A percentile compares a stretch with the other conserved stretches of the same genome.
Conservation (phyloP, 2,329 filamentous ascomycete species). For the Pseudomassariella vexata region DNA sequence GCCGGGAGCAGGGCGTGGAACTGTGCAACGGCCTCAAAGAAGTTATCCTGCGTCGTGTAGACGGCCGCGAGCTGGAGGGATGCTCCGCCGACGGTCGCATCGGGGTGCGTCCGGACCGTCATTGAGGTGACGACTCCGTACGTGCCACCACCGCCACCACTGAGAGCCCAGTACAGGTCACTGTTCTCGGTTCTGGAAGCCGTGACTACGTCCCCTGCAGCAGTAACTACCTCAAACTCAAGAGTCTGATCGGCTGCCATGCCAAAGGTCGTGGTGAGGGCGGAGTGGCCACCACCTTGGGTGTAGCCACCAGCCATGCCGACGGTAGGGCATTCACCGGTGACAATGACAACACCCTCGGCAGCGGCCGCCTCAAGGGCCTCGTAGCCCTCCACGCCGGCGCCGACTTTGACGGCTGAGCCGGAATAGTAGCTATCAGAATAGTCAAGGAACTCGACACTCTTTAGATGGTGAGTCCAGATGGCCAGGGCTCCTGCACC, state of each 20-base stretch:
- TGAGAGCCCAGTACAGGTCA: slow-evolving; percentile 59
- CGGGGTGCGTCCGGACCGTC: slow-evolving; percentile 44
- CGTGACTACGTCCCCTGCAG: slow-evolving; percentile 37
- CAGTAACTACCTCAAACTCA: slow-evolving; percentile 49
- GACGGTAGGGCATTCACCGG: slow-evolving; percentile 11
- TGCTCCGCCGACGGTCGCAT: slow-evolving; percentile 32
- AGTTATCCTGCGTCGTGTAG: slow-evolving; percentile 13
- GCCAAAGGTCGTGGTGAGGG: slow-evolving; percentile 45
- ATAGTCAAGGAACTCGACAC: slow-evolving; percentile 17
- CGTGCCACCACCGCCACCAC: slow-evolving; percentile 52
- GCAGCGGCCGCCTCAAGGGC: slow-evolving; percentile 2
- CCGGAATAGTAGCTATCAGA: slow-evolving; percentile 15
- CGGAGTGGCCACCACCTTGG: slow-evolving; percentile 49
- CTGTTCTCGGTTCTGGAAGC: slow-evolving; percentile 40
- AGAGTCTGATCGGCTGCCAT: slow-evolving; percentile 54
- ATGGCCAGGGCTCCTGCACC: slow-evolving; percentile 23
- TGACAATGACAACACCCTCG: slow-evolving; percentile 4
- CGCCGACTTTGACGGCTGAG: slow-evolving; percentile 5
- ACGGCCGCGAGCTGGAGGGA: slow-evolving; percentile 13
- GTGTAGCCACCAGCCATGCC: slow-evolving; percentile 11
- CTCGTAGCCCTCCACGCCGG: slow-evolving; percentile 3
- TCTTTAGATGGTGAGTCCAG: slow-evolving; percentile 25
- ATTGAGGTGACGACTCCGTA: slow-evolving; percentile 51
- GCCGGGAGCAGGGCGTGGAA: slow-evolving; percentile 17
- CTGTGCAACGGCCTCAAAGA: slow-evolving; percentile 14